phyloP scores from a whole-genome alignment of 306 rosid genomes.

The Rosa rugosa region DNA sequence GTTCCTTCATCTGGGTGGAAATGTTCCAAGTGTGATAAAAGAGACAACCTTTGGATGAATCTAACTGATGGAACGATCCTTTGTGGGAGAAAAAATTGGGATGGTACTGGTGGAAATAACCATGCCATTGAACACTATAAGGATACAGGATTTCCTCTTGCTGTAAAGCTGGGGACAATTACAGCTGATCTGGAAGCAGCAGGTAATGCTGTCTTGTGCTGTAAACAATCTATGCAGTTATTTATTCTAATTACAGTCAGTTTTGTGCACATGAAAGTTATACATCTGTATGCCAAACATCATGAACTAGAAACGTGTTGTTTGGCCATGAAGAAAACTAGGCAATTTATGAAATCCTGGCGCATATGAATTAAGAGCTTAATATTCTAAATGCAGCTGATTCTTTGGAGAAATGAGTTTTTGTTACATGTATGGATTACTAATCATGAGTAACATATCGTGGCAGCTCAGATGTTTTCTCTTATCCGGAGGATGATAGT shows the following conservation, averaged over 20 bases:
- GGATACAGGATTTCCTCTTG: constrained; percentile 83
- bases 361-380: constrained; percentile 4
- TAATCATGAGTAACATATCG: constrained; percentile 55
- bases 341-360: constrained; percentile 18
- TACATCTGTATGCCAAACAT: not conserved
- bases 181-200: constrained; percentile 97
- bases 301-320: not conserved
- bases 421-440: constrained; percentile 23
- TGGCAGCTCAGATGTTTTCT: constrained; percentile 99
- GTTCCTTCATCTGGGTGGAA: constrained; percentile 93
- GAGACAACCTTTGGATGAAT: constrained; percentile 92
- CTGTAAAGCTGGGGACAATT: constrained; percentile 94
- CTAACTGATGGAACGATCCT: constrained; percentile 84
- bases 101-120: constrained; percentile 93
- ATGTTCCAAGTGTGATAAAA: constrained; percentile 85
- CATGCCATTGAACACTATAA: constrained; percentile 86
- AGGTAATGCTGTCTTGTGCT: constrained; percentile 52
- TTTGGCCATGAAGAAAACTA: not conserved
- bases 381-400: not conserved
- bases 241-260: not conserved
- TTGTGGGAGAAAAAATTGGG: constrained; percentile 96
- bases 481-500: constrained; percentile 93
- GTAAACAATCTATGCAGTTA: not conserved
- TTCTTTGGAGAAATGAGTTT: constrained; percentile 1
- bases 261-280: not conserved